phyloP scores from a whole-genome alignment of 176 grass and related monocot genomes.

The Avena eriantha region DNA sequence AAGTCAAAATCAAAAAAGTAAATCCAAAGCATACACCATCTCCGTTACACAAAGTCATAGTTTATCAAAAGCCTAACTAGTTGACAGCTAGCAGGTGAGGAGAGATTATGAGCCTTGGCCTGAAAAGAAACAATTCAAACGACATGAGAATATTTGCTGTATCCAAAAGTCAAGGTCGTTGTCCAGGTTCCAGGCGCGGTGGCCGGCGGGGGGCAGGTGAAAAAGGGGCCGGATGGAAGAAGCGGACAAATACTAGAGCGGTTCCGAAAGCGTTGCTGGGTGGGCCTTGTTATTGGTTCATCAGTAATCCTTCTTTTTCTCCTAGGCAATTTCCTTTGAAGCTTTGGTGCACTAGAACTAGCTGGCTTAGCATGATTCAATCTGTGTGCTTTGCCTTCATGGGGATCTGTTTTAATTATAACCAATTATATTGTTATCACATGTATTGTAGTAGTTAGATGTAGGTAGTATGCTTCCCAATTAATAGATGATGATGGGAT shows the following conservation, averaged over 20 bases:
- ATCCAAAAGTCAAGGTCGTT: background rate
- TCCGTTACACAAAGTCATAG: too few relatives aligned
- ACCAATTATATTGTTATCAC: background rate
- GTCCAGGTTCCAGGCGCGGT: background rate
- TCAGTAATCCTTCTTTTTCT: background rate
- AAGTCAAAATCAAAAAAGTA: too few relatives aligned
- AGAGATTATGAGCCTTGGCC: background rate
- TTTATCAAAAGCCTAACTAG: background rate
- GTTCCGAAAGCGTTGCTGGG: too few relatives aligned
- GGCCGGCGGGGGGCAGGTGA: background rate
- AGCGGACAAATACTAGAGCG: background rate
- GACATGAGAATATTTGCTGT: background rate
- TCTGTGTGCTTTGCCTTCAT: background rate
- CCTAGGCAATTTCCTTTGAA: background rate
- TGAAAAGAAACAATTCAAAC: background rate
- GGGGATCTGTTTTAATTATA: background rate
- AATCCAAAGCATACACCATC: too few relatives aligned
- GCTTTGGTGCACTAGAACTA: background rate
- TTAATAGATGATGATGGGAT: background rate
- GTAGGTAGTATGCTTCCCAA: background rate
- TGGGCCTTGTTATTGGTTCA: background rate
- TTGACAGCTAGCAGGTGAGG: background rate
- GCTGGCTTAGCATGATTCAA: background rate
- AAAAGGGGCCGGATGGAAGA: background rate
- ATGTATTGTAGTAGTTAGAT: background rate